Evolutionary conservation across 2,329 filamentous ascomycete species (phyloP).

Genomic region (Colletotrichum musae): DNA sequence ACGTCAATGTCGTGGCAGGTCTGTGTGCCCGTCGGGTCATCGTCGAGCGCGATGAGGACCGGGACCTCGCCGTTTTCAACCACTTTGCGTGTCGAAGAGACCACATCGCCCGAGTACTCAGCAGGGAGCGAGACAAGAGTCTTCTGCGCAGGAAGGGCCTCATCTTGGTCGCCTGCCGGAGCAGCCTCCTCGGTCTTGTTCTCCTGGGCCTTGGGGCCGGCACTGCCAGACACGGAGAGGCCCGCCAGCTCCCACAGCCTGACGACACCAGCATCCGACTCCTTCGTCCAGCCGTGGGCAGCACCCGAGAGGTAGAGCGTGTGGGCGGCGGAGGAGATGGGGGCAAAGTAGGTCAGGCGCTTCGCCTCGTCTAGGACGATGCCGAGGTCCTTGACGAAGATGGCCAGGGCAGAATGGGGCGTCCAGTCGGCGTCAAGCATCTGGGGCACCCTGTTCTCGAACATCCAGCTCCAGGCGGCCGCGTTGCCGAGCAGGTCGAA

Average conservation of each 20-base stretch:
- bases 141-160: slow-evolving; percentile 42
- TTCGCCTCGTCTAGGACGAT: slow-evolving; percentile 51
- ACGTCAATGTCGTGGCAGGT: slow-evolving; percentile 72
- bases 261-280: slow-evolving; percentile 53
- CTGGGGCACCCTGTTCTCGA: slow-evolving; percentile 53
- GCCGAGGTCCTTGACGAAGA: slow-evolving; percentile 54
- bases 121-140: slow-evolving; percentile 45
- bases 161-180: slow-evolving; percentile 3
- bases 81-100: slow-evolving; percentile 41
- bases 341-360: slow-evolving; percentile 47
- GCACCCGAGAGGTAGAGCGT: slow-evolving; percentile 52
- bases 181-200: neutral
- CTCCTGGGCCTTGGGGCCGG: slow-evolving; percentile 18
- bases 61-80: slow-evolving; percentile 43
- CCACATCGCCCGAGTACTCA: slow-evolving; percentile 44
- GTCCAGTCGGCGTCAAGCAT: slow-evolving; percentile 55
- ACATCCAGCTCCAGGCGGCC: slow-evolving; percentile 54
- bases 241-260: slow-evolving; percentile 55
- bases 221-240: slow-evolving; percentile 43
- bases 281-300: slow-evolving; percentile 49
- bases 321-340: slow-evolving; percentile 49
- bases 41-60: slow-evolving; percentile 60
- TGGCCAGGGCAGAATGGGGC: slow-evolving; percentile 51
- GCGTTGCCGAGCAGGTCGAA: slow-evolving; percentile 61
- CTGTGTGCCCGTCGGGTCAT: slow-evolving; percentile 73